Evolutionary conservation across 2,329 filamentous ascomycete genomes (phyloP), one percentile per base, ranked within the genome.

Genomic region (Sordariomycetes sp.): DNA sequence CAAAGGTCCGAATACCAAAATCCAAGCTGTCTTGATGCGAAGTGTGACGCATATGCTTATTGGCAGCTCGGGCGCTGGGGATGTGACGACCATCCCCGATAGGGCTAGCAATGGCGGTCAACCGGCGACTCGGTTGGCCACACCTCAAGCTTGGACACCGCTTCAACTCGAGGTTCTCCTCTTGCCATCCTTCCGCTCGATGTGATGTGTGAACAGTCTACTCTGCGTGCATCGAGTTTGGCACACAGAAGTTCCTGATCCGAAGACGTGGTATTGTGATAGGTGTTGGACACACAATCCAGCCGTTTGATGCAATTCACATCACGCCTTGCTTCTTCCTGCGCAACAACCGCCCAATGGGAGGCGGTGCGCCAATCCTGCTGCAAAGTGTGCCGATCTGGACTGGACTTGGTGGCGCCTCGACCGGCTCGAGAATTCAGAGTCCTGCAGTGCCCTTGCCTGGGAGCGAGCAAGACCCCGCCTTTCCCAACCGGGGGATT

Each of bases 11-110:
- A 50, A 50, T 50, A 50, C 12, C 22, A 43, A 16, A n/a, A 12
- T 24, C 3, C 8, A 12, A n/a, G 46, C 24, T 32, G 25, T 22
- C 37, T 34, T 48, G n/a, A 43, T 28, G 22, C 22, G 18, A 16
- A 55, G 11, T 28, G 25, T 43, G 37, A n/a, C 25, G 35, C 25
- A 37, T 48, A 55, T 48, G 54, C 54, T 40, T 22, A 55, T 55
- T 46, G 54, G 24, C 37, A 48, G 24, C 22, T 28, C 22, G 40
- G 20, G 37, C 34, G 34, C 34, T 25, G 24, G 24, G 40, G 24
- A 40, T 52, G 55, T 57, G 55, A 57, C 32, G 55, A 57, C 55
- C 32, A 35, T 57, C 34, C 55, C 55, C 28, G 34, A 57, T 53
- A 52, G 46, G 55, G n/a, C 24, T n/a, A 57, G 55, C 20, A 24